These are phyloP conservation scores for Rutstroemia sydowiana DNA, from an alignment of 2,329 filamentous ascomycete genomes.

Conservation along the genomic window DNA sequence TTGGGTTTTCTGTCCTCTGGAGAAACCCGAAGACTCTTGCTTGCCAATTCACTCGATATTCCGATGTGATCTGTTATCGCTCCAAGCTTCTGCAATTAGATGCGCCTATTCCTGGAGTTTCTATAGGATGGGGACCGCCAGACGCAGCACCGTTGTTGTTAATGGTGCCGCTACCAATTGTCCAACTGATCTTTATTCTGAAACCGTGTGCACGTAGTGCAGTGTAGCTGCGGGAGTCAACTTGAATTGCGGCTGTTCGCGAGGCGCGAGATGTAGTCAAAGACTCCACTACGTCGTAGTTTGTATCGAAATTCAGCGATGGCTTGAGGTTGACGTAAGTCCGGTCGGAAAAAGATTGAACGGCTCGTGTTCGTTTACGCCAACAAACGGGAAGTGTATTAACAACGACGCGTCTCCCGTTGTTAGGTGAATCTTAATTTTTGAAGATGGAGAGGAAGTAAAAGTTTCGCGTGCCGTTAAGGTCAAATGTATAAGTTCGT, in stretches of 20 bases:
- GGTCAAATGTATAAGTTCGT: neutral
- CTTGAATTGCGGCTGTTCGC: conserved; percentile 13
- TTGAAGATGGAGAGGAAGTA: neutral
- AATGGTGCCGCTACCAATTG: conserved; percentile 9
- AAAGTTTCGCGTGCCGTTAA: neutral
- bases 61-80: neutral
- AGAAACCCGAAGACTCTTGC: neutral
- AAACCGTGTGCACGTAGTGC: conserved; percentile 12
- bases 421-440: neutral
- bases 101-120: neutral
- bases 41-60: neutral
- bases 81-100: neutral
- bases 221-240: neutral
- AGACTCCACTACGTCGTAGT: neutral
- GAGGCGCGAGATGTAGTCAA: neutral
- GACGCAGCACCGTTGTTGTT: conserved; percentile 4
- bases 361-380: neutral
- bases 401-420: neutral
- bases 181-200: conserved; percentile 22
- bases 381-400: neutral
- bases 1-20: neutral
- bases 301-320: neutral
- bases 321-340: neutral
- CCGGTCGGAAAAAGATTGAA: neutral
- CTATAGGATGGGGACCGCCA: neutral